phyloP scores from a whole-genome alignment of 2,329 filamentous ascomycete genomes.

The Bipolaris cookei region DNA sequence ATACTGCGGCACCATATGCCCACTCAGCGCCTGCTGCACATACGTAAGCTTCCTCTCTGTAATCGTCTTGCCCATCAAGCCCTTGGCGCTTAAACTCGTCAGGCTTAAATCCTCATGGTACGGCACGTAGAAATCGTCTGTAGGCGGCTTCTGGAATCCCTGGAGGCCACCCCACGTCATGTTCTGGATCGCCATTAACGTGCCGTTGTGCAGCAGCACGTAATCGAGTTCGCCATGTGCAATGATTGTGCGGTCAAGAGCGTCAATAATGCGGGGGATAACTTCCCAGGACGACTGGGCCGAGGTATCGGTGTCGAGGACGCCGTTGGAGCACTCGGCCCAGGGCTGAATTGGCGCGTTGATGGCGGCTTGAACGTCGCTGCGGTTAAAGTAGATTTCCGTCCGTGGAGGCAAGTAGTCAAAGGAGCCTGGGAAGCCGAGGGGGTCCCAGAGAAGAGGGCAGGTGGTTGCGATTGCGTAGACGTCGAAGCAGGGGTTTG shows the following conservation, averaged over 20 bases:
- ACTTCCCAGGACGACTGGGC: constrained; percentile 63
- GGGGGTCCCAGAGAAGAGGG: constrained; percentile 71
- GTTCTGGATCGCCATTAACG: constrained; percentile 75
- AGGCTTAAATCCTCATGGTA: constrained; percentile 60
- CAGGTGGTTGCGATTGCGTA: constrained; percentile 77
- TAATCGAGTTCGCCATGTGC: constrained; percentile 74
- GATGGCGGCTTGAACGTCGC: constrained; percentile 71
- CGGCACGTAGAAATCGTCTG: constrained; percentile 71
- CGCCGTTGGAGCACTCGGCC: constrained; percentile 61
- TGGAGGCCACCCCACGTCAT: constrained; percentile 78
- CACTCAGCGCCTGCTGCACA: constrained; percentile 66
- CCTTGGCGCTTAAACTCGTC: constrained; percentile 63
- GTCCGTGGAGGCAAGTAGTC: constrained; percentile 68
- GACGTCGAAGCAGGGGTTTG: constrained; percentile 81
- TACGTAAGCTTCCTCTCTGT: constrained; percentile 79
- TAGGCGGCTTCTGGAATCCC: constrained; percentile 69
- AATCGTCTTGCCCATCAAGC: constrained; percentile 72
- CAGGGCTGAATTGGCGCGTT: constrained; percentile 66
- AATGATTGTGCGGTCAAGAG: constrained; percentile 73
- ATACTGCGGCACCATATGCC: constrained; percentile 74
- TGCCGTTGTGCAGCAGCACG: constrained; percentile 71
- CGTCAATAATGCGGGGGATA: constrained; percentile 74
- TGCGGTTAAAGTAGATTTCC: constrained; percentile 72
- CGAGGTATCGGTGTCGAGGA: constrained; percentile 60
- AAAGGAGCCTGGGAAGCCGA: constrained; percentile 71